Conservation (phyloP, 2,329 filamentous ascomycete genomes). For the Aureobasidium mangrovei region DNA sequence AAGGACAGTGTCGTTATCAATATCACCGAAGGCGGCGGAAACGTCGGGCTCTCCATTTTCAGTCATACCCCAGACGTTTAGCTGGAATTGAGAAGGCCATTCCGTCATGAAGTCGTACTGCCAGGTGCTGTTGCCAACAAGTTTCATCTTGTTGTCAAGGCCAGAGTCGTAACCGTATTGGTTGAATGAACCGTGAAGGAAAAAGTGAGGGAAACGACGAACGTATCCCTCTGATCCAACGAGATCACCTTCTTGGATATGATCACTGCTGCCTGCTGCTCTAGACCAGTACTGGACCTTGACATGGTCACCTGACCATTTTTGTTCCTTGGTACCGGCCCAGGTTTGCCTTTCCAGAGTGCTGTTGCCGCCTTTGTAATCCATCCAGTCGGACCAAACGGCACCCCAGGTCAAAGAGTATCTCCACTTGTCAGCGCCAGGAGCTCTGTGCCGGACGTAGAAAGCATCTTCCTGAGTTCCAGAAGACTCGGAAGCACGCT, state of each 20-base stretch:
- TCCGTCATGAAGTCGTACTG: slow-evolving; percentile 53
- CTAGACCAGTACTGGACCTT: slow-evolving; percentile 56
- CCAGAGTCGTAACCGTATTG: slow-evolving; percentile 56
- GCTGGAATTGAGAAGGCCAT: slow-evolving; percentile 53
- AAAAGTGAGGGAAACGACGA: slow-evolving; percentile 53
- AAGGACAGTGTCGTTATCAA: slow-evolving; percentile 52
- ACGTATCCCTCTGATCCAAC: slow-evolving; percentile 30
- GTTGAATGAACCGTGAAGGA: slow-evolving; percentile 55
- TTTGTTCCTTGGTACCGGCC: slow-evolving; percentile 49
- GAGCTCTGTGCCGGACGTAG: slow-evolving; percentile 48
- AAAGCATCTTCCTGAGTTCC: slow-evolving; percentile 23
- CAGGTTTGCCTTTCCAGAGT: slow-evolving; percentile 45
- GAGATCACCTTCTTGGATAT: slow-evolving; percentile 52
- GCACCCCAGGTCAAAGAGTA: slow-evolving; percentile 55
- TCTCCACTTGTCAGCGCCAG: slow-evolving; percentile 54
- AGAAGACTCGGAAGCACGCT: slow-evolving; percentile 5
- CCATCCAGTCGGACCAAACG: slow-evolving; percentile 50
- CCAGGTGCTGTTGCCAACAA: slow-evolving; percentile 47
- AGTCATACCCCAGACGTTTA: slow-evolving; percentile 61
- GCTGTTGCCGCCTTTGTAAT: slow-evolving; percentile 45
- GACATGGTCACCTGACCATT: slow-evolving; percentile 54
- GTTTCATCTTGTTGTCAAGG: slow-evolving; percentile 43
- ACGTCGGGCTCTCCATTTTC: slow-evolving; percentile 55
- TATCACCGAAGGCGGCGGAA: slow-evolving; percentile 51
- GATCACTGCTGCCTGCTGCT: slow-evolving; percentile 50